These are phyloP conservation scores for Linum lewisii DNA, from an alignment of 345 rosid genomes.

Conservation along the genomic window DNA sequence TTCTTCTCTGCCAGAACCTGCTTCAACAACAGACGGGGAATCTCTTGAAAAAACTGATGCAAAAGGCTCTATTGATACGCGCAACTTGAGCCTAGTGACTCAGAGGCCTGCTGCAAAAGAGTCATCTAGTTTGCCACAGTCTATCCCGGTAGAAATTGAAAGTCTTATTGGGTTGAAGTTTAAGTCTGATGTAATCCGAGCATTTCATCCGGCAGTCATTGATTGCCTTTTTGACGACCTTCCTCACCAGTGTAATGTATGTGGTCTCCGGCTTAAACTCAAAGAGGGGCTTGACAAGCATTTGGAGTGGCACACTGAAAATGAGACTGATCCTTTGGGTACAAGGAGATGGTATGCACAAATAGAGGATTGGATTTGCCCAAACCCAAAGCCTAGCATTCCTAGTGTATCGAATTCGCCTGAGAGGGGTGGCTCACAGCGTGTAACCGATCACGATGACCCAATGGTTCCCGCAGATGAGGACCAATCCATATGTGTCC, in stretches of 20 bases:
- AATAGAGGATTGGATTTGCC: constrained; percentile 54
- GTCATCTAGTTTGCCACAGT: constrained; percentile 7
- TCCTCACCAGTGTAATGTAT: constrained; percentile 63
- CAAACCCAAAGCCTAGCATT: constrained; percentile 36
- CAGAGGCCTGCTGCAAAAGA: not conserved
- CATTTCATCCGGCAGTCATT: constrained; percentile 65
- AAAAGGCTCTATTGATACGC: constrained; percentile 18
- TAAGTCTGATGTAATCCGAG: constrained; percentile 63
- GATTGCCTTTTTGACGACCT: constrained; percentile 49
- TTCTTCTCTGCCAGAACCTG: constrained; percentile 32
- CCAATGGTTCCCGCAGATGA: constrained; percentile 68
- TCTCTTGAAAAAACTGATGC: constrained; percentile 28
- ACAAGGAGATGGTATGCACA: constrained; percentile 68
- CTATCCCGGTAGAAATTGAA: constrained; percentile 21
- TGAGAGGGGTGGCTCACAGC: constrained; percentile 16
- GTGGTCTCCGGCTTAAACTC: constrained; percentile 64
- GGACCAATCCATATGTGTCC: constrained; percentile 64
- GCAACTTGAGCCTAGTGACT: not conserved
- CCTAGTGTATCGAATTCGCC: constrained; percentile 31
- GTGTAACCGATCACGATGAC: constrained; percentile 25
- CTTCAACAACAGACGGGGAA: constrained; percentile 29
- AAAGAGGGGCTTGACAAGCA: constrained; percentile 60
- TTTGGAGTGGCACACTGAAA: constrained; percentile 63
- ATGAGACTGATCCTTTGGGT: constrained; percentile 24
- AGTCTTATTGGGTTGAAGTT: constrained; percentile 64